A percentile compares a stretch with the other conserved stretches of the same genome.
Conservation (phyloP, 2,329 filamentous ascomycete species). For the Phaeosphaeriaceae sp. region DNA sequence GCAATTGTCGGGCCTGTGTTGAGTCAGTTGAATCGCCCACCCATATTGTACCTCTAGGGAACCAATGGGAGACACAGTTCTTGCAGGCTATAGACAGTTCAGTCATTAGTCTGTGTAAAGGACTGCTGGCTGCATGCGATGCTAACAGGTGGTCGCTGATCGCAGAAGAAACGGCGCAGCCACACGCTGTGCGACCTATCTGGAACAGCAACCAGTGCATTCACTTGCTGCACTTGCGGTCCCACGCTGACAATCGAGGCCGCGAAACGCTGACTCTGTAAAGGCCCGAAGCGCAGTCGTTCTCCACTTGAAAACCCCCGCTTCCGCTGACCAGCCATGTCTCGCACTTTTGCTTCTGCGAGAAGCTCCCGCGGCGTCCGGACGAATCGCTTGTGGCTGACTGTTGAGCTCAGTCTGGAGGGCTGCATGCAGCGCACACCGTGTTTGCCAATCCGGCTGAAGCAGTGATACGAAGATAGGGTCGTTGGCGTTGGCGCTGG, state of each 20-base stretch:
- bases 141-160: background rate
- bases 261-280: slow-evolving; percentile 9
- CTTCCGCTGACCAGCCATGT: background rate
- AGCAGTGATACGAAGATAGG: background rate
- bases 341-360: slow-evolving; percentile 8
- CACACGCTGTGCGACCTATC: background rate
- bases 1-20: slow-evolving; percentile 16
- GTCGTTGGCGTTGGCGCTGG: background rate
- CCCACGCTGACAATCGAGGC: background rate
- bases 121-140: background rate
- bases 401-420: slow-evolving; percentile 1
- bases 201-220: background rate
- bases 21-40: background rate
- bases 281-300: slow-evolving; percentile 5
- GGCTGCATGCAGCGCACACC: slow-evolving; percentile 10
- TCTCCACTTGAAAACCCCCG: slow-evolving; percentile 6
- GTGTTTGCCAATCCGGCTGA: slow-evolving; percentile 5
- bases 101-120: slow-evolving; percentile 19
- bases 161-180: background rate
- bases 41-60: slow-evolving; percentile 9
- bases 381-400: background rate
- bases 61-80: slow-evolving; percentile 16
- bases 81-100: slow-evolving; percentile 16
- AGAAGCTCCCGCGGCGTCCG: slow-evolving; percentile 17
- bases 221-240: background rate